Conservation (phyloP, 352 stramenopile species). For the Pythium folliculosum region DNA sequence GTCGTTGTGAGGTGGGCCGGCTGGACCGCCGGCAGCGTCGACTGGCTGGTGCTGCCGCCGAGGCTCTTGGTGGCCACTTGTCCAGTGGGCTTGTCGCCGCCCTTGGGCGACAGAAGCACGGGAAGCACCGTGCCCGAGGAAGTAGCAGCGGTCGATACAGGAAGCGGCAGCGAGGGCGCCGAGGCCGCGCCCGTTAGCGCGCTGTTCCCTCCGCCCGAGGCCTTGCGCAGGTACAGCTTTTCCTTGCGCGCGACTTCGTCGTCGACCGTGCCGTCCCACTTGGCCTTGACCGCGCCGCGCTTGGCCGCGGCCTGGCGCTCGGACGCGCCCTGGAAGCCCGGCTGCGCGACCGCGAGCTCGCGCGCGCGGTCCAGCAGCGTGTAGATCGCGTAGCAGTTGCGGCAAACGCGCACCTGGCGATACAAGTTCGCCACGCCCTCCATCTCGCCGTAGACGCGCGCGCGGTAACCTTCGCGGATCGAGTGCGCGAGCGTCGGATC, state of each 20-base stretch:
- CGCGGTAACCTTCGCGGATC: conserved; percentile 49
- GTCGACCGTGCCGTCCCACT: conserved; percentile 45
- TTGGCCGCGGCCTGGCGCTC: conserved; percentile 11
- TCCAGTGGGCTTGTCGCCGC: background rate
- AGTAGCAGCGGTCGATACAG: background rate
- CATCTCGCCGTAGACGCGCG: conserved; percentile 54
- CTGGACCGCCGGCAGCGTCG: conserved; percentile 15
- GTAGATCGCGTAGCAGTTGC: conserved; percentile 88
- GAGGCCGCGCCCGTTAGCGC: background rate
- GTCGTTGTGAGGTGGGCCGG: background rate
- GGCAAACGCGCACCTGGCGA: conserved; percentile 82
- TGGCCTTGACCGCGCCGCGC: conserved; percentile 37
- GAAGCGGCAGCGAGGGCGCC: background rate
- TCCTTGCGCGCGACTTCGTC: conserved; percentile 59
- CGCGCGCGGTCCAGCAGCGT: conserved; percentile 76
- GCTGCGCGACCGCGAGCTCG: conserved; percentile 14
- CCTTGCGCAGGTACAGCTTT: conserved; percentile 38
- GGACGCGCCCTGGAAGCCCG: conserved; percentile 4
- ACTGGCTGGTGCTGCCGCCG: background rate
- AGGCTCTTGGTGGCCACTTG: background rate
- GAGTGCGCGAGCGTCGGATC: conserved; percentile 54
- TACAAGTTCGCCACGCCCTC: conserved; percentile 79
- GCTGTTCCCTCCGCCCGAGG: background rate
- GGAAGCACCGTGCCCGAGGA: conserved; percentile 1
- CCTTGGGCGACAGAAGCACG: conserved; percentile 19